phyloP scores from a whole-genome alignment of 176 grass and related monocot genomes.

The Carex scoparia region DNA sequence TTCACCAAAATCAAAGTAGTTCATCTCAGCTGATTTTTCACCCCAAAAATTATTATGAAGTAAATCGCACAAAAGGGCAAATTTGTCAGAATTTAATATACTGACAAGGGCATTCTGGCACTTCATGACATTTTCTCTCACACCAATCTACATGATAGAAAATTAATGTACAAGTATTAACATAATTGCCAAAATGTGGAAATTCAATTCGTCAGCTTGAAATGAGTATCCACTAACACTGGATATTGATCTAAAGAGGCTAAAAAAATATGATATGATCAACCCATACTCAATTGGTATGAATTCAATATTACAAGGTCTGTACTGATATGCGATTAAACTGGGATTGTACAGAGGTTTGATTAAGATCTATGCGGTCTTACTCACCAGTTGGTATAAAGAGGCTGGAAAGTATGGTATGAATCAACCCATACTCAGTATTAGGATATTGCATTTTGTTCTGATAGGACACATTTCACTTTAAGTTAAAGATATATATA shows the following conservation, averaged over 20 bases:
- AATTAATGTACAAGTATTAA: background rate
- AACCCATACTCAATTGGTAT: background rate
- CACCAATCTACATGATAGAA: background rate
- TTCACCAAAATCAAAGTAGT: constrained; percentile 63
- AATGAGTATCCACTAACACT: background rate
- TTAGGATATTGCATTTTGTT: background rate
- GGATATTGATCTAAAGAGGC: background rate
- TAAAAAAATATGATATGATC: background rate
- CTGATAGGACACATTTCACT: background rate
- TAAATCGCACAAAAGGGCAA: constrained; percentile 64
- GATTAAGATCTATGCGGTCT: background rate
- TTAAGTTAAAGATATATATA: background rate
- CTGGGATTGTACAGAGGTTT: background rate
- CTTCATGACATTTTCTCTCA: constrained; percentile 26
- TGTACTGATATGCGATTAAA: background rate
- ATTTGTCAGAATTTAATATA: constrained; percentile 66
- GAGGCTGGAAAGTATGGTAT: too few relatives aligned
- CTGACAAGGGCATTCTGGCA: constrained; percentile 61
- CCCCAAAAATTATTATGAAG: constrained; percentile 39
- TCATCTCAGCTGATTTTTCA: constrained; percentile 43
- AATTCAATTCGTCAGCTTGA: background rate
- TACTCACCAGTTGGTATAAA: background rate
- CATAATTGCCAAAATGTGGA: background rate
- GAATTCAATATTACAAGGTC: background rate
- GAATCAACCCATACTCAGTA: too few relatives aligned